Evolutionary conservation across 1,139 yeast genomes (phyloP).

Genomic region (Candida smagusa): DNA sequence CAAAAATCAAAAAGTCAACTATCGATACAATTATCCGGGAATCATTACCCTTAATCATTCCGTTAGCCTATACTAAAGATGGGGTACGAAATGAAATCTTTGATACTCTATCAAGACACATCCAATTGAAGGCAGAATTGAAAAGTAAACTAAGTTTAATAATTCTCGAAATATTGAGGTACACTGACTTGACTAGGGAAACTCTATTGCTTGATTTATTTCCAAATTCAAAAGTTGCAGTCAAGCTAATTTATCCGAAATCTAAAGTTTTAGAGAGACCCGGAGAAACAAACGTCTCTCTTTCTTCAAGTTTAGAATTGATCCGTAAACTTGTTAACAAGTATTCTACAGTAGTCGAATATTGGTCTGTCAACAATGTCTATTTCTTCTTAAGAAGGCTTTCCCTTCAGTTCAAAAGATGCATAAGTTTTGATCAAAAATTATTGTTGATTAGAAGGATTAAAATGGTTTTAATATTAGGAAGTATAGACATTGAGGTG

Average conservation of each 20-base stretch:
- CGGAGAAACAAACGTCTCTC: slow-evolving; percentile 19
- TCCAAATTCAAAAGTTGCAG: slow-evolving; percentile 6
- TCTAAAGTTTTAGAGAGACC: slow-evolving; percentile 12
- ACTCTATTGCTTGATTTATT: slow-evolving; percentile 13
- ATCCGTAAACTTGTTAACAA: slow-evolving; percentile 18
- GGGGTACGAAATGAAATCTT: slow-evolving; percentile 42
- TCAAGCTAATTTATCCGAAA: slow-evolving; percentile 9
- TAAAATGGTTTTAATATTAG: slow-evolving; percentile 33
- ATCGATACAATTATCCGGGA: slow-evolving; percentile 22
- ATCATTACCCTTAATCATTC: slow-evolving; percentile 34
- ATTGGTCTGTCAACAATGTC: slow-evolving; percentile 37
- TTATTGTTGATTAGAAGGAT: slow-evolving; percentile 32
- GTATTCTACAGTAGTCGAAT: slow-evolving; percentile 12
- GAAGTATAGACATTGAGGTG: slow-evolving; percentile 19
- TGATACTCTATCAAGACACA: slow-evolving; percentile 9
- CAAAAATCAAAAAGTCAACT: slow-evolving; percentile 13
- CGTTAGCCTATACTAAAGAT: slow-evolving; percentile 43
- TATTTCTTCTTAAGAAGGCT: slow-evolving; percentile 39
- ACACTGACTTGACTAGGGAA: slow-evolving; percentile 40
- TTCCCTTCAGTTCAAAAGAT: slow-evolving; percentile 20
- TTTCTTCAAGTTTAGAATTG: slow-evolving; percentile 26
- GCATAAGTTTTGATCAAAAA: slow-evolving; percentile 22
- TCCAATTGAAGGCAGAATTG: slow-evolving; percentile 17
- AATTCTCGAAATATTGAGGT: slow-evolving; percentile 27
- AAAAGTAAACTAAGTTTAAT: slow-evolving; percentile 28